Evolutionary conservation across 768 basidiomycete species (phyloP).

Genomic region (Calocybe cyanea): DNA sequence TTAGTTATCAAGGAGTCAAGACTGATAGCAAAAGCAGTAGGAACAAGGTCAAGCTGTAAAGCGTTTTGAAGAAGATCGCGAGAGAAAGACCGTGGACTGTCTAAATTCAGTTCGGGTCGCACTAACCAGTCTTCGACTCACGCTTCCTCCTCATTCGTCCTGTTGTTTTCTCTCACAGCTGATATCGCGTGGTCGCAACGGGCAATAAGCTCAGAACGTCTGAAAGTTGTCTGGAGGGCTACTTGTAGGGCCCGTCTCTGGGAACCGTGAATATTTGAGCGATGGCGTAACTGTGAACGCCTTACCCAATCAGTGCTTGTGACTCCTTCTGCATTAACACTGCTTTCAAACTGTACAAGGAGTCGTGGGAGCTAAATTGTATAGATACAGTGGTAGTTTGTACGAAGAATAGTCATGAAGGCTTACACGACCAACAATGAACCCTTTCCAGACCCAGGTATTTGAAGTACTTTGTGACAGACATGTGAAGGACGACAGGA

Average conservation of each 20-base stretch:
- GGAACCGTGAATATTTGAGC: conserved; percentile 4
- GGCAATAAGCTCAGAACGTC: conserved; percentile 50
- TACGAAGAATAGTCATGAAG: conserved; percentile 4
- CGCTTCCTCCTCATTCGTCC: conserved; percentile 26
- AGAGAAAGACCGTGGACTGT: conserved; percentile 28
- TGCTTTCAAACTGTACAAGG: conserved; percentile 50
- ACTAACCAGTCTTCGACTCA: conserved; percentile 12
- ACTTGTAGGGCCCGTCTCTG: conserved; percentile 42
- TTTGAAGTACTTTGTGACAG: conserved; percentile 45
- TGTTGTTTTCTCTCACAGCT: conserved; percentile 23
- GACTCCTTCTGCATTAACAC: conserved; percentile 48
- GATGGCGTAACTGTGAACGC: background rate
- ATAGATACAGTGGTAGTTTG: conserved; percentile 2
- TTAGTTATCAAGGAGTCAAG: conserved; percentile 49
- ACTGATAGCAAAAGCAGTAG: conserved; percentile 45
- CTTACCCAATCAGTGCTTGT: conserved; percentile 56
- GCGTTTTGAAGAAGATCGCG: conserved; percentile 57
- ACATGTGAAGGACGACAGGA: conserved; percentile 60
- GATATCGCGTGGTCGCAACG: conserved; percentile 49
- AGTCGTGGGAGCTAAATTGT: conserved; percentile 55
- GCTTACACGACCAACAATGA: conserved; percentile 68
- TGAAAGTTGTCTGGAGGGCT: conserved; percentile 45
- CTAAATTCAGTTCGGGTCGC: background rate
- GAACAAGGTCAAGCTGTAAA: conserved; percentile 48
- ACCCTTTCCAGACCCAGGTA: conserved; percentile 60